Conservation (phyloP, 1,284 basidiomycete genomes). For the Lentinula novae-zelandiae region DNA sequence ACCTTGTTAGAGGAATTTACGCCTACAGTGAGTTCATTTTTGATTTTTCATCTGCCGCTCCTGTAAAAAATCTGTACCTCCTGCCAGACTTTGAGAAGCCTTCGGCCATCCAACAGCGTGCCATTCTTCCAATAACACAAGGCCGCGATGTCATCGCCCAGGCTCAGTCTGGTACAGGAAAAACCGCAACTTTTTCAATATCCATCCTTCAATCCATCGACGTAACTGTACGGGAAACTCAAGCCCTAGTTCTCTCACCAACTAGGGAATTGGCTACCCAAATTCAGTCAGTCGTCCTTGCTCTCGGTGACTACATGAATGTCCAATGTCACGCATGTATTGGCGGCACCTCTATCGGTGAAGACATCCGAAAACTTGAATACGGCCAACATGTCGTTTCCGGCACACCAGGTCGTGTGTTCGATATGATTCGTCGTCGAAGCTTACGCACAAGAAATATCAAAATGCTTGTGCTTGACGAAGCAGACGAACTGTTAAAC, state of each 20-base stretch:
- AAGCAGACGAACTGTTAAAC: conserved; percentile 96
- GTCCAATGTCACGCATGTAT: conserved; percentile 99
- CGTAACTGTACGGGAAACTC: conserved; percentile 91
- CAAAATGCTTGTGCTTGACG: conserved; percentile 99
- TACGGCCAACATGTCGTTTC: conserved; percentile 98
- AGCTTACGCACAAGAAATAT: conserved; percentile 95
- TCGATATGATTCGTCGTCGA: conserved; percentile 98
- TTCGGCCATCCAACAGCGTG: conserved; percentile 97
- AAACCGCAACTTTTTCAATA: conserved; percentile 98
- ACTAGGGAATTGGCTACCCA: conserved; percentile 96
- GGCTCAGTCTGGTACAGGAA: conserved; percentile 99
- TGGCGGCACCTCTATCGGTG: conserved; percentile 95
- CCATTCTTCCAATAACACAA: conserved; percentile 93
- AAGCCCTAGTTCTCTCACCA: conserved; percentile 93
- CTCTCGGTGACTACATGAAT: conserved; percentile 98
- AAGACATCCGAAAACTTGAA: conserved; percentile 98
- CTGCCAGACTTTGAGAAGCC: conserved; percentile 94
- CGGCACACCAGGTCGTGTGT: conserved; percentile 97
- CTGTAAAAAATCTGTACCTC: background rate
- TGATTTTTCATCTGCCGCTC: conserved; percentile 6
- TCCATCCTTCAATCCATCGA: conserved; percentile 96
- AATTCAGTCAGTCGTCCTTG: conserved; percentile 97
- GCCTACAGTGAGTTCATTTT: conserved; percentile 82
- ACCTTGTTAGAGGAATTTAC: conserved; percentile 95
- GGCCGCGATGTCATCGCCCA: conserved; percentile 97